Base-by-base conservation (phyloP, 208 protist genomes). In the Balamuthia mandrillaris region DNA sequence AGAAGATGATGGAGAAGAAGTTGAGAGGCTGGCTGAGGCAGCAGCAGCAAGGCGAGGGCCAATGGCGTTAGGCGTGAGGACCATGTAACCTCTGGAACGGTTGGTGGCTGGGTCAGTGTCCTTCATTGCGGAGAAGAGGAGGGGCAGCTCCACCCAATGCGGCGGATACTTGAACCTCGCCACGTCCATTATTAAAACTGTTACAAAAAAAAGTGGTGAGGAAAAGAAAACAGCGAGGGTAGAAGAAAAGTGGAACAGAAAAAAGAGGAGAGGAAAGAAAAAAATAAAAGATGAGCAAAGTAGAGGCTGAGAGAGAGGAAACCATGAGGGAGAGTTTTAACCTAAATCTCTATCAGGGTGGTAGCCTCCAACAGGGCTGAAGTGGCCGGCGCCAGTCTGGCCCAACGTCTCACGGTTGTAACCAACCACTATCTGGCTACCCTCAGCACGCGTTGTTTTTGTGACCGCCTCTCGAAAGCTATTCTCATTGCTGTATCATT, bases 101-200 rank as follows among this genome's bases (percentile, higher is more conserved):
- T 54, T 14, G 47, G 47, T 18, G 14, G 47, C 18, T 14, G 47
- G 21, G 21, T 54, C 47, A 42, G 33, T 63, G 16, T 18, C 33
- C 56, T 63, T 18, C 56, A 63, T 77, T 39, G 66, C 75, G 12
- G 7, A 24, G 35, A 63, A 83, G 1, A 83, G 54, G 4, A 66
- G 37, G 41, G 77, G n/a, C 0, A 84, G 77, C 0, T 49, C 1
- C 18, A 94, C 78, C 92, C 92, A 94, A 82, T 94, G 89, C 6
- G 92, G 87, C 1, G 92, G 88, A 70, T 94, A 94, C 77, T 94
- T 94, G 42, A 94, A 94, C 49, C 92, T 33, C 0, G 92, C 92
- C 9, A 94, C 91, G 35, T 94, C 92, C 39, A 94, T 31, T n/a
- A 94, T 58, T 21, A 94, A 79, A 37, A 92, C 89, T 33, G 9